Base-by-base conservation (phyloP, 495 filamentous ascomycete species). In the Beverwykella pulmonaria region DNA sequence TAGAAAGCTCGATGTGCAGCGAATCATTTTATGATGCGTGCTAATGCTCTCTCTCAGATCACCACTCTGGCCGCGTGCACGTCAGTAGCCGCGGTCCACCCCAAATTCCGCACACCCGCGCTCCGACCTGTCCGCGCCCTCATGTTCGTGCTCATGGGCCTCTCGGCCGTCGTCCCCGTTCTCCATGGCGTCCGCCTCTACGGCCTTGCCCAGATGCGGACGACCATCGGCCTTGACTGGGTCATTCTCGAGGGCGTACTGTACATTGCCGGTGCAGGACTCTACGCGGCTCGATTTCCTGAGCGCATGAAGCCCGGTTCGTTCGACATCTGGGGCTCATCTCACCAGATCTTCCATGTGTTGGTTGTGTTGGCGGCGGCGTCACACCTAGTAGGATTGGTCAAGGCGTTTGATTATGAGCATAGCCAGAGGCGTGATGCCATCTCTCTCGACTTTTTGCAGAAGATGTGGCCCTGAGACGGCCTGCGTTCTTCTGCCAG, bases 131-230 rank as follows among this genome's bases (percentile, higher is more conserved):
- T 95, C 75, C 87, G 94, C 44, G 92, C 95, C 10, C 79, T 82
- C 59, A 96, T 98, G 92, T 98, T 97, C 75, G 88, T 96, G 44
- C 84, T 83, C 26, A 89, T 98, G 79, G 94, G 94, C 10, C 78
- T 92, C 47, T 96, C 91, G 12, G 92, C 90, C 7, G 79, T 93
- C 20, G 81, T 97, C 56, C 94, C 94, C 0, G 85, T 91, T 20
- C 47, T 91, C 50, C 92, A 96, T 73, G 92, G 89, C 15, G 50
- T 94, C 34, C 59, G 67, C 20, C 71, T 89, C 14, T 90, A 89
- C 71, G 88, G 88, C 10, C 53, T 79, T 15, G 72, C 74, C 17
- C 78, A 80, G 58, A 81, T 91, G 72, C 80, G 87, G 29, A 77
- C 85, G 27, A 84, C 87, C 60, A 96, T 98, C 74, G 91, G 92